Percentiles rank a stretch among this genome's conserved stretches.
These are phyloP conservation scores for Acacia concinna DNA, from an alignment of 331 rosid species.

Conservation along the genomic window DNA sequence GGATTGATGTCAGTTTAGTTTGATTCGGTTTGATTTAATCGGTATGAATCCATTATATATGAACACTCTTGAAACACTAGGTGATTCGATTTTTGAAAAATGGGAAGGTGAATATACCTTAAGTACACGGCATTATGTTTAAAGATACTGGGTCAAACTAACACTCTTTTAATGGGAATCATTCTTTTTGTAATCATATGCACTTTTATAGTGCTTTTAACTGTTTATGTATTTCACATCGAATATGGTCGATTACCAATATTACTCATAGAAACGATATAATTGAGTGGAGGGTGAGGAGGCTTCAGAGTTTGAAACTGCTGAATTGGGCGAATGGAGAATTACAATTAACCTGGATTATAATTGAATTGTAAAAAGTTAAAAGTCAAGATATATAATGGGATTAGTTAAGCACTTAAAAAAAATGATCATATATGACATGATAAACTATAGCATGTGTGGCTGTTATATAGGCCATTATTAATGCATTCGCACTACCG, in stretches of 20 bases:
- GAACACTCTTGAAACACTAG: not conserved
- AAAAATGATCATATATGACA: not conserved
- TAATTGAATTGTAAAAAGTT: not conserved
- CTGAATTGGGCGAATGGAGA: not conserved
- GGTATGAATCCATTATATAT: not conserved
- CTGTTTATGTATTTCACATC: not conserved
- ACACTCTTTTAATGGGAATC: conserved; percentile 7
- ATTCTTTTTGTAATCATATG: not conserved
- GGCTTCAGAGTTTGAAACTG: not conserved
- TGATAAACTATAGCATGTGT: not conserved
- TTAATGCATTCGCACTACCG: not conserved
- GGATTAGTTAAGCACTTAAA: not conserved
- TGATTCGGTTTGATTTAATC: not conserved
- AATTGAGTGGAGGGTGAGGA: not conserved
- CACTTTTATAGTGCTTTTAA: not conserved
- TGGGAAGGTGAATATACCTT: not conserved
- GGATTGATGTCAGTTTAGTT: too few relatives aligned
- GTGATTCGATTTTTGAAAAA: not conserved
- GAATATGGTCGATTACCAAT: not conserved
- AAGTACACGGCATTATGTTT: not conserved
- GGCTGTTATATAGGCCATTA: not conserved
- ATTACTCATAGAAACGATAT: not conserved
- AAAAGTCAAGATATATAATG: not conserved
- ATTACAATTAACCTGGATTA: not conserved
- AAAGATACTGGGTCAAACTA: conserved; percentile 9